Evolutionary conservation across 768 basidiomycete species (phyloP).

Genomic region (Suillus placidus): DNA sequence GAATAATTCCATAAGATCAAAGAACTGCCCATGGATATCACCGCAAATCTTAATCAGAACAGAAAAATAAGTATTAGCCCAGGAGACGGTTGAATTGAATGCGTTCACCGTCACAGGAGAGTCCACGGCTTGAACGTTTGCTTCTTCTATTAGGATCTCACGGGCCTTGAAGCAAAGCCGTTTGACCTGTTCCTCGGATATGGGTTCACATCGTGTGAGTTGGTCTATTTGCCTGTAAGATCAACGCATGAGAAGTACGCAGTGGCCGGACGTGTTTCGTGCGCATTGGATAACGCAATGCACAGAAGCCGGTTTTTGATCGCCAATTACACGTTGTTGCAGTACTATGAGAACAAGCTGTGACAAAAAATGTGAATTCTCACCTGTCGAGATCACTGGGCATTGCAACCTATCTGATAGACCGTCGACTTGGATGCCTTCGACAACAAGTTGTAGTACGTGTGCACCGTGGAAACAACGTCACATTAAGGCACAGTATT

Average conservation of each 20-base stretch:
- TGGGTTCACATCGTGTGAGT: constrained; percentile 89
- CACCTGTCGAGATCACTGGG: constrained; percentile 62
- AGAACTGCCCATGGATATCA: constrained; percentile 98
- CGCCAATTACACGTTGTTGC: constrained; percentile 8
- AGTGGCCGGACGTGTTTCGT: constrained; percentile 8
- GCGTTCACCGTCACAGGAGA: constrained; percentile 87
- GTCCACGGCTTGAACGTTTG: constrained; percentile 95
- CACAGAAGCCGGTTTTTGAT: constrained; percentile 12
- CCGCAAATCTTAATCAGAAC: constrained; percentile 70
- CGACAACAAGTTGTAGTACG: constrained; percentile 13
- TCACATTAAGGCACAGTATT: not conserved
- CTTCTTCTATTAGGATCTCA: constrained; percentile 97
- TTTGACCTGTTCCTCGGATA: constrained; percentile 96
- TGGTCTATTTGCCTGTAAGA: constrained; percentile 87
- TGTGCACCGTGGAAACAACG: constrained; percentile 4
- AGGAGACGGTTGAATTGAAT: constrained; percentile 15
- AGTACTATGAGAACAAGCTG: constrained; percentile 20
- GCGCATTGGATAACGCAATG: constrained; percentile 23
- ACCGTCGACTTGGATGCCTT: not conserved
- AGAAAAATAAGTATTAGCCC: constrained; percentile 14
- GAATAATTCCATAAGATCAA: constrained; percentile 95
- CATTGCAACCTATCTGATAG: constrained; percentile 36
- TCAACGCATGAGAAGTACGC: constrained; percentile 13
- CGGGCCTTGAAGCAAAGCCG: constrained; percentile 93
- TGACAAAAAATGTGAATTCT: constrained; percentile 33